phyloP scores from a whole-genome alignment of 2,329 filamentous ascomycete genomes.

The Paraconiothyrium sp. region DNA sequence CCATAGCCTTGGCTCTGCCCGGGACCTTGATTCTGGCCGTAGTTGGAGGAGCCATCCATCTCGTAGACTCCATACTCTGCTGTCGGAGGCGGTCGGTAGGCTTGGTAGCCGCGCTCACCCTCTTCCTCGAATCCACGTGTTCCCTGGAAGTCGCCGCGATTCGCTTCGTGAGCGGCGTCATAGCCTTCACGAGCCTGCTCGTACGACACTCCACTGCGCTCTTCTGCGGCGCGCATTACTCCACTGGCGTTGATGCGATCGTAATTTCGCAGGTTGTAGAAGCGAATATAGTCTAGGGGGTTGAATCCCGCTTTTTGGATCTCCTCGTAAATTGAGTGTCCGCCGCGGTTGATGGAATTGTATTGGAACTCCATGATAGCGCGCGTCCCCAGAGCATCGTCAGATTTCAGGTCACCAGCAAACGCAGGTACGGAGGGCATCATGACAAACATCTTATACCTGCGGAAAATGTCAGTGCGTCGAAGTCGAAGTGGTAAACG shows the following conservation, averaged over 20 bases:
- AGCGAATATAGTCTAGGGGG: constrained; percentile 77
- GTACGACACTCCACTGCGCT: constrained; percentile 72
- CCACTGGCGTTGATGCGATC: constrained; percentile 79
- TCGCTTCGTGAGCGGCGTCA: constrained; percentile 63
- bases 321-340: constrained; percentile 78
- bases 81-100: constrained; percentile 45
- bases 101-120: constrained; percentile 37
- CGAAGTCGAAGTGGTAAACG: not conserved
- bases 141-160: constrained; percentile 42
- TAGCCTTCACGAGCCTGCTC: constrained; percentile 71
- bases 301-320: constrained; percentile 73
- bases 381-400: constrained; percentile 77
- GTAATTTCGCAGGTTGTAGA: constrained; percentile 86
- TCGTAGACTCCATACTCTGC: constrained; percentile 50
- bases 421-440: constrained; percentile 86
- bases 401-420: constrained; percentile 78
- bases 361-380: constrained; percentile 93
- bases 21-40: constrained; percentile 22
- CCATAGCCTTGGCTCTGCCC: constrained; percentile 24
- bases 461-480: not conserved
- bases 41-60: constrained; percentile 36
- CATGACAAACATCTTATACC: constrained; percentile 74
- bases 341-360: constrained; percentile 78
- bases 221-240: constrained; percentile 69
- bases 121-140: constrained; percentile 20